Evolutionary conservation across 306 rosid genomes (phyloP).

Genomic region (Hippophae gyantsensis): DNA sequence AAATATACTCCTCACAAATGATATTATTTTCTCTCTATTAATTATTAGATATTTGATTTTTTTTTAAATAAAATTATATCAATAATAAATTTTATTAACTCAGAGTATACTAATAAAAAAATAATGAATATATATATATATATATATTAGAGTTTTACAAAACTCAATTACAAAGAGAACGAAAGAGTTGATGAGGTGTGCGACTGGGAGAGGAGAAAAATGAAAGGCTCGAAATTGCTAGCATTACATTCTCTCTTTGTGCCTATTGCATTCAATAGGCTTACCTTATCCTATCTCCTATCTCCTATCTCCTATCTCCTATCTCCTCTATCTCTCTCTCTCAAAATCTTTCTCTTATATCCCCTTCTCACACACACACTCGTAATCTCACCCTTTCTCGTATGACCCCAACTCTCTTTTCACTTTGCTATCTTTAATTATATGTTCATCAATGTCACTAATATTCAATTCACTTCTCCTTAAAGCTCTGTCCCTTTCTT

Average conservation of each 20-base stretch:
- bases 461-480: conserved; percentile 6
- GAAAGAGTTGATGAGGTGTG: conserved; percentile 31
- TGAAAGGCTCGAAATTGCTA: conserved; percentile 67
- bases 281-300: conserved; percentile 79
- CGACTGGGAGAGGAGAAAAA: conserved; percentile 15
- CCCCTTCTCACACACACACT: conserved; percentile 13
- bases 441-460: not conserved
- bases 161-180: not conserved
- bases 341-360: conserved; percentile 17
- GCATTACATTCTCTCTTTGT: conserved; percentile 25
- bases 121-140: too few species aligned
- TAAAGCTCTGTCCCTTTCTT: not conserved
- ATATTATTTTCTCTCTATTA: too few species aligned
- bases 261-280: conserved; percentile 20
- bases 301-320: conserved; percentile 13
- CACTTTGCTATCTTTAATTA: not conserved
- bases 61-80: too few species aligned
- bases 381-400: conserved; percentile 4
- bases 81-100: too few species aligned
- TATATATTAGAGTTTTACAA: too few species aligned
- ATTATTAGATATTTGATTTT: too few species aligned
- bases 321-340: conserved; percentile 9
- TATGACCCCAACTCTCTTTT: conserved; percentile 6
- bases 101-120: too few species aligned
- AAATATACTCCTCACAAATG: too few species aligned